Conservation (phyloP, 148 eudicot genomes). For the Agrostemma githago region DNA sequence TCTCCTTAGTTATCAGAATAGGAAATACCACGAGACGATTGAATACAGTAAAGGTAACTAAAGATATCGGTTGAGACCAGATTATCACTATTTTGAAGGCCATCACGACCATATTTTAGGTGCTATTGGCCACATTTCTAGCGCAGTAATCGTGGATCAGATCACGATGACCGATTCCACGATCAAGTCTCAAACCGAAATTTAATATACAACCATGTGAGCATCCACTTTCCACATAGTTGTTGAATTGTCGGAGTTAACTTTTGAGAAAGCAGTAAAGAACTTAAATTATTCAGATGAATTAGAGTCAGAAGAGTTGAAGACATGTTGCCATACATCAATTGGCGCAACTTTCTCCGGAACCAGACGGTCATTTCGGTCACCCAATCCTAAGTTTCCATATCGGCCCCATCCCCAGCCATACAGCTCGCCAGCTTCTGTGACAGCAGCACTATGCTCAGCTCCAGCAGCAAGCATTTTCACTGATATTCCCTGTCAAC, state of each 20-base stretch:
- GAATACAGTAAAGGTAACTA: too few relatives aligned
- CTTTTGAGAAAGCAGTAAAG: too few relatives aligned
- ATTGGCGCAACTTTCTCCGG: conserved; percentile 65
- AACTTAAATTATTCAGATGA: background rate
- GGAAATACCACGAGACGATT: too few relatives aligned
- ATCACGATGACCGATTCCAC: too few relatives aligned
- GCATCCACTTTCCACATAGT: background rate
- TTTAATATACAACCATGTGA: background rate
- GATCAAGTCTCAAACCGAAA: too few relatives aligned
- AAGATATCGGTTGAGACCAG: too few relatives aligned
- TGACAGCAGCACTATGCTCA: conserved; percentile 95
- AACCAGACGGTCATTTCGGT: conserved; percentile 75
- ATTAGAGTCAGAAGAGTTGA: background rate
- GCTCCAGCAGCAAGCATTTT: conserved; percentile 99
- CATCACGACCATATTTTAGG: too few relatives aligned
- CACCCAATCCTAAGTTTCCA: conserved; percentile 98
- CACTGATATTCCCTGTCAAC: conserved; percentile 60
- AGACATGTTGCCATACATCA: conserved; percentile 42
- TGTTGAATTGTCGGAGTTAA: background rate
- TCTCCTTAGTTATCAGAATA: too few relatives aligned
- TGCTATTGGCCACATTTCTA: too few relatives aligned
- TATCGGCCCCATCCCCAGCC: conserved; percentile 99
- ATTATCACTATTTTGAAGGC: too few relatives aligned
- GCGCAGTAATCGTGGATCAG: too few relatives aligned
- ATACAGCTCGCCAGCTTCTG: conserved; percentile 84